Conservation (phyloP, 2,329 filamentous ascomycete species). For the Colletotrichum sp. region DNA sequence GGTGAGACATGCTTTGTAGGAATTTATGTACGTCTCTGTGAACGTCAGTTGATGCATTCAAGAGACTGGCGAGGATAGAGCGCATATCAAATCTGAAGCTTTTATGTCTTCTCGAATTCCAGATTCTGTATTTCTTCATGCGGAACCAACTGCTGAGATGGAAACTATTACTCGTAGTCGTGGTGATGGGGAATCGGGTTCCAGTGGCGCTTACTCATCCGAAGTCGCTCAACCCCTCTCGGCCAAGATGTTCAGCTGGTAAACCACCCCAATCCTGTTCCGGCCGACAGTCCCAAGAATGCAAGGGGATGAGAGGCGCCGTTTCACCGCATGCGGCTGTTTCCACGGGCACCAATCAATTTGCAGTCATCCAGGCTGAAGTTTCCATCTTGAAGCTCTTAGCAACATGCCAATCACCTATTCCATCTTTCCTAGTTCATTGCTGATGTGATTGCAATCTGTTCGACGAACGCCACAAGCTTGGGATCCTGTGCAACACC, state of each 20-base stretch:
- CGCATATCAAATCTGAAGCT: accelerated
- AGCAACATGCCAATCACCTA: not conserved
- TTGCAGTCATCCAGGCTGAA: too few species aligned
- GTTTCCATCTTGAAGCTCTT: not conserved
- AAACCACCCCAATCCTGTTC: not conserved
- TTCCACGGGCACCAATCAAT: not conserved
- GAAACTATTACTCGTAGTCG: not conserved
- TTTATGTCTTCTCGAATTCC: not conserved
- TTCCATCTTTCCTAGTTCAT: not conserved
- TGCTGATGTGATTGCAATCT: not conserved
- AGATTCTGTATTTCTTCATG: not conserved
- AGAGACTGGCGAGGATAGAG: not conserved
- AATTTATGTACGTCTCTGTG: not conserved
- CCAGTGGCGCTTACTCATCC: not conserved
- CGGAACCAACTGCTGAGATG: not conserved
- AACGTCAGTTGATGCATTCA: not conserved
- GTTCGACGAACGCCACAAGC: not conserved
- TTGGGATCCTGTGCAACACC: not conserved
- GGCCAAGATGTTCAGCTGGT: not conserved
- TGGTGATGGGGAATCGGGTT: not conserved
- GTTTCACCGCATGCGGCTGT: not conserved
- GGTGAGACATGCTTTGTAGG: not conserved
- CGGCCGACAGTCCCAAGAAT: not conserved
- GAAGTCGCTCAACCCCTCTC: not conserved
- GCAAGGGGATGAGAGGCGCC: not conserved